phyloP scores from a whole-genome alignment of 2,329 filamentous ascomycete species.

The Penicillium sp. region DNA sequence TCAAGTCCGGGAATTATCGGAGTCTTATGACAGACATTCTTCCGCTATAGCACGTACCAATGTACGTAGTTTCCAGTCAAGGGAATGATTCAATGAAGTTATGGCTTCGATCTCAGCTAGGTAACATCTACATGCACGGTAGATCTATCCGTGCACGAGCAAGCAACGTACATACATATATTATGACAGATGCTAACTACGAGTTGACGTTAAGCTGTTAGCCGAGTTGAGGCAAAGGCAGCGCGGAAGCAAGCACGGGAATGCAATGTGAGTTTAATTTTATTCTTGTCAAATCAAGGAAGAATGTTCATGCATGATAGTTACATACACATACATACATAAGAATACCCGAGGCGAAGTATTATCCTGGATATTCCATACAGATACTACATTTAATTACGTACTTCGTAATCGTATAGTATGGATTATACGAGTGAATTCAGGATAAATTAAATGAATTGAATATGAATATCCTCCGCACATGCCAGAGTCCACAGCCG shows the following conservation, averaged over 20 bases:
- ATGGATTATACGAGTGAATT: no score
- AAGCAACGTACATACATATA: background rate
- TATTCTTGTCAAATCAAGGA: constrained; percentile 2
- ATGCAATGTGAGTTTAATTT: constrained; percentile 22
- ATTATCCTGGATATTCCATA: no score
- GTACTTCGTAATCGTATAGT: no score
- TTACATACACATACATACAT: background rate
- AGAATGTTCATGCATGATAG: background rate
- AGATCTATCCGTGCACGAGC: background rate
- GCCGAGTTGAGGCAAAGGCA: background rate
- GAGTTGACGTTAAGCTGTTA: background rate
- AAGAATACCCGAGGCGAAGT: no score
- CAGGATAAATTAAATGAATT: constrained; percentile 1
- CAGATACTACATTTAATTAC: no score
- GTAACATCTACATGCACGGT: background rate
- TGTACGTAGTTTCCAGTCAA: no score
- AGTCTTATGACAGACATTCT: background rate
- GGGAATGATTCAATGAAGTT: background rate
- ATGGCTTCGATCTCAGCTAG: background rate
- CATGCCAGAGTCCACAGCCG: no score
- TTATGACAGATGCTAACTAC: background rate
- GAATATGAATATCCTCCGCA: background rate
- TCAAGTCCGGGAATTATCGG: background rate
- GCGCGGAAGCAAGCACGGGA: constrained; percentile 15
- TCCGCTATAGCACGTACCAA: no score